Percentiles rank a stretch among this genome's conserved stretches.
phyloP scores from a whole-genome alignment of 2,329 filamentous ascomycete species.

The Pseudomassariella vexata region DNA sequence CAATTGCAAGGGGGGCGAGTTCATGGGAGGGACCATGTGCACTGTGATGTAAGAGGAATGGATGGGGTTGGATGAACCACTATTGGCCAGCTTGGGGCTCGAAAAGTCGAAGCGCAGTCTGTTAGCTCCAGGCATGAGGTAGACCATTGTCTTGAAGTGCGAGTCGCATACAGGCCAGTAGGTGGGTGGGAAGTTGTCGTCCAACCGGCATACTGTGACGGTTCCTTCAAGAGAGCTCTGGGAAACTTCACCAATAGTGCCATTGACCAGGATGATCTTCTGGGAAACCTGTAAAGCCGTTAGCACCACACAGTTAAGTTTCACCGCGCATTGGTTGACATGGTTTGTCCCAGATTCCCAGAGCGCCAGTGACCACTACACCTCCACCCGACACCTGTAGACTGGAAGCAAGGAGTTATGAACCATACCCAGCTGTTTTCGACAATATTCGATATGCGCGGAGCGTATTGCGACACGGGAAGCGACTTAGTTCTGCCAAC shows the following conservation, averaged over 20 bases:
- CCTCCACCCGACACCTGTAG: too few relatives aligned
- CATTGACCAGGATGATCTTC: slow-evolving; percentile 78
- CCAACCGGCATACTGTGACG: slow-evolving; percentile 72
- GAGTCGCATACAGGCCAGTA: slow-evolving; percentile 85
- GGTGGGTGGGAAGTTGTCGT: slow-evolving; percentile 78
- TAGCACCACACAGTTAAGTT: too few relatives aligned
- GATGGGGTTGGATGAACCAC: slow-evolving; percentile 58
- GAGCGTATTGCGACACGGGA: slow-evolving; percentile 73
- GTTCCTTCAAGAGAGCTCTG: slow-evolving; percentile 69
- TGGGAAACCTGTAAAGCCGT: slow-evolving; percentile 66
- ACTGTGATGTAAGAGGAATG: slow-evolving; percentile 78
- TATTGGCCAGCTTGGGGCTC: slow-evolving; percentile 72
- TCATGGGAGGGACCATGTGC: slow-evolving; percentile 77
- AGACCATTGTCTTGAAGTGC: slow-evolving; percentile 85
- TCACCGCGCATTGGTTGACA: too few relatives aligned
- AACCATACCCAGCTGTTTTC: slow-evolving; percentile 78
- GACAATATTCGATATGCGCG: slow-evolving; percentile 69
- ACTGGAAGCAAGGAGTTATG: slow-evolving; percentile 14
- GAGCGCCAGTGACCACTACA: too few relatives aligned
- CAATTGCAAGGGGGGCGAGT: slow-evolving; percentile 78
- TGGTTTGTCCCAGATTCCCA: too few relatives aligned
- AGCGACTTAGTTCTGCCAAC: slow-evolving; percentile 47
- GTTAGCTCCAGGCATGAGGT: slow-evolving; percentile 89
- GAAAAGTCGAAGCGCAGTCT: slow-evolving; percentile 81
- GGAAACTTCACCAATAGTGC: slow-evolving; percentile 69